Base-by-base conservation (phyloP, 2,329 filamentous ascomycete species). In the Lecanoromycetidae sp. region DNA sequence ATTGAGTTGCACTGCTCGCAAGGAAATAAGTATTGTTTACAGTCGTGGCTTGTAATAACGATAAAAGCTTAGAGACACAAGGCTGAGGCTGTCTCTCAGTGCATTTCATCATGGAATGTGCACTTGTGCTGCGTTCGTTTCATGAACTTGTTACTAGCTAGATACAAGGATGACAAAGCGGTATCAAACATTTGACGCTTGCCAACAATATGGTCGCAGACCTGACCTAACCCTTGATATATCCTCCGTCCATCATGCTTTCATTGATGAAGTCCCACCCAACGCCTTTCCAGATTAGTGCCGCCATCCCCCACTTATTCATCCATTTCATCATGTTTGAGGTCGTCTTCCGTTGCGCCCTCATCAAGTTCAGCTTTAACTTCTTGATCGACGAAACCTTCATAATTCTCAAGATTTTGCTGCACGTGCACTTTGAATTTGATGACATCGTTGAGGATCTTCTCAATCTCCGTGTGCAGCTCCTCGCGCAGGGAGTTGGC, bases 351-450 rank as follows among this genome's bases (percentile, higher is more conserved):
- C 5, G 57, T 57, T 17, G 53, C 51, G 27, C 59, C 59, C 54
- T 79, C 76, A 30, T 82, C 80, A 19, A 87, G 68, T 66, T 88
- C 84, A 60, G 81, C 78, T 68, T 94, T 86, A n/a, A 95, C 80
- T 67, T 96, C 90, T 55, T 94, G 85, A 2, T 85, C 82, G 5
- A 95, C 87, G 61, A 95, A 94, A 47, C 81, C 80, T 66, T 98
- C 91, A 63, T 94, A 96, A 59, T 91, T 86, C 61, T 95, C 90
- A 45, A 98, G 71, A 50, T 80, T 82, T 68, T 87, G 88, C 65
- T 98, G 91, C 43, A 98, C 74, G 60, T 96, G 88, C 54, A 98
- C 85, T 69, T 98, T 98, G 77, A 98, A 96, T 60, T 93, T 88
- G 69, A 96, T 94, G 52, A 95, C 84, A 61, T 96, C 88, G 67